Conservation (phyloP, 1,284 basidiomycete genomes). For the Rhodotorula sp. region DNA sequence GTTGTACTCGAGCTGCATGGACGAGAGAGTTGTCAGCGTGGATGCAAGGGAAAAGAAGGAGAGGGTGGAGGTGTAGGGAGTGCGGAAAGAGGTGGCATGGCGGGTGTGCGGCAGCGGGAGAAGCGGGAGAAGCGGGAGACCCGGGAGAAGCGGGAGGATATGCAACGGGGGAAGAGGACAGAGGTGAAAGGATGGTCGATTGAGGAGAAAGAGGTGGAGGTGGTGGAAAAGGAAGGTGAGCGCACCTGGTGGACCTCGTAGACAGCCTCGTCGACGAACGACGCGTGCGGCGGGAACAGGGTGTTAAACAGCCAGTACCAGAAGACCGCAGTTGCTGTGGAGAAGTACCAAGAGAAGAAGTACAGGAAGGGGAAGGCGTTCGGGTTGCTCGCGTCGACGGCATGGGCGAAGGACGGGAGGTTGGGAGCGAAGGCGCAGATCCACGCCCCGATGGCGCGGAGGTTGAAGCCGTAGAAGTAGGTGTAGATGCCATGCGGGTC, state of each 20-base stretch:
- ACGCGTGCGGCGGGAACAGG: constrained; percentile 14
- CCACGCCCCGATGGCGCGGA: constrained; percentile 67
- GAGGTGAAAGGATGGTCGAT: no score
- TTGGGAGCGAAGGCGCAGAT: constrained; percentile 65
- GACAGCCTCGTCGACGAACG: constrained; percentile 21
- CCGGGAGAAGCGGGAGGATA: no score
- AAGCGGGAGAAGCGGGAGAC: no score
- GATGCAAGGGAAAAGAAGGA: not conserved
- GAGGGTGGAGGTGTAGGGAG: no score
- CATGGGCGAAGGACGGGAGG: constrained; percentile 67
- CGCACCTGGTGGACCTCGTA: constrained; percentile 20
- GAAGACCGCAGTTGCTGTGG: constrained; percentile 1
- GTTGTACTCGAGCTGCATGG: not conserved
- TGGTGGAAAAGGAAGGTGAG: not conserved
- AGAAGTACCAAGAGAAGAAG: constrained; percentile 15
- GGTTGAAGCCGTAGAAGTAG: constrained; percentile 56
- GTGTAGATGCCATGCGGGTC: constrained; percentile 13
- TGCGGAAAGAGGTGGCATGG: no score
- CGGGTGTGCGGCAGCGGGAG: no score
- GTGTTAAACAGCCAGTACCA: constrained; percentile 15
- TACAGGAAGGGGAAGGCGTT: constrained; percentile 17
- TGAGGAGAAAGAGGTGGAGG: no score
- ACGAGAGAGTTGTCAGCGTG: not conserved
- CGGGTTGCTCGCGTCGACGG: constrained; percentile 58
- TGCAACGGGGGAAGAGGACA: no score